phyloP scores from a whole-genome alignment of 306 rosid genomes.

The Quercus berberidifolia region DNA sequence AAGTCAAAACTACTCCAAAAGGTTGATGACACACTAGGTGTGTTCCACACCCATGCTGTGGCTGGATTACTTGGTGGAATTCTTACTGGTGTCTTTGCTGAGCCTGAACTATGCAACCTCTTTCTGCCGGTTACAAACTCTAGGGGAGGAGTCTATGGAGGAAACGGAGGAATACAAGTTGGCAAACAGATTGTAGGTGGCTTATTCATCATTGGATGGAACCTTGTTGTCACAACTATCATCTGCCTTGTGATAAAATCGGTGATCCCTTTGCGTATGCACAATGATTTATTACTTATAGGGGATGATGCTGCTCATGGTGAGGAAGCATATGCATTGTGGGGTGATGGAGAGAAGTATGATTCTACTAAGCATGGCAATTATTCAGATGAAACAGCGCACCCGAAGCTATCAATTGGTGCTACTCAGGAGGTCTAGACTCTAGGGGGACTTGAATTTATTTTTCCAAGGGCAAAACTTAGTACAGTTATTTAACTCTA shows the following conservation, averaged over 20 bases:
- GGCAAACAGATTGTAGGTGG: conserved; percentile 45
- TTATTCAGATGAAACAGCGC: conserved; percentile 28
- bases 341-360: conserved; percentile 63
- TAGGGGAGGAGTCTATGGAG: conserved; percentile 44
- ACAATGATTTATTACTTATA: conserved; percentile 42
- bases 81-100: conserved; percentile 53
- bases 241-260: conserved; percentile 27
- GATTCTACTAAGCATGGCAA: not conserved
- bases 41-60: conserved; percentile 63
- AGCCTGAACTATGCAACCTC: conserved; percentile 37
- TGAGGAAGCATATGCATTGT: conserved; percentile 60
- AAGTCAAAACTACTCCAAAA: conserved; percentile 26
- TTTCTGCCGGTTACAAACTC: conserved; percentile 34
- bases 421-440: conserved; percentile 36
- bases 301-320: conserved; percentile 65
- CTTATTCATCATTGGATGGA: conserved; percentile 47
- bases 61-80: conserved; percentile 53
- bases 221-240: conserved; percentile 43
- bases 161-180: conserved; percentile 48
- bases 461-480: no score
- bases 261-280: conserved; percentile 44
- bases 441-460: not conserved
- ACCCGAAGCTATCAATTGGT: conserved; percentile 25
- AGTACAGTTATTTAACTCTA: no score
- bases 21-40: conserved; percentile 63